These are phyloP conservation scores for Luzula sylvatica DNA, from an alignment of 176 grass and related monocot genomes.

Conservation along the genomic window DNA sequence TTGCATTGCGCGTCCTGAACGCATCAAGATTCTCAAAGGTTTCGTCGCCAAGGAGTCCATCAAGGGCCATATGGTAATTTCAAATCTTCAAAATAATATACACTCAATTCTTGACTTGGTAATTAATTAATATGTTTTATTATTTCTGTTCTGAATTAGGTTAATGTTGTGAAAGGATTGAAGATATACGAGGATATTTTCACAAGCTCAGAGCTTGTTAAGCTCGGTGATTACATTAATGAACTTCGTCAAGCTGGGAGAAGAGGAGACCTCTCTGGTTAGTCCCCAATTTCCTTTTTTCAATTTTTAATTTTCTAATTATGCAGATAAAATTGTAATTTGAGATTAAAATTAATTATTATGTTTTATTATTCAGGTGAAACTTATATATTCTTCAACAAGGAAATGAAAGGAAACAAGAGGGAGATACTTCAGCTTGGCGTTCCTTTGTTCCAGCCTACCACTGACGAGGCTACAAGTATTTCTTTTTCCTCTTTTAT, in stretches of 20 bases:
- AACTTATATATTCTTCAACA: constrained; percentile 98
- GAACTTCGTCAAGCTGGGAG: constrained; percentile 87
- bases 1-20: constrained; percentile 52
- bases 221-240: constrained; percentile 64
- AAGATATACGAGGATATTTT: constrained; percentile 96
- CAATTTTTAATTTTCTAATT: neutral
- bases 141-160: constrained; percentile 39
- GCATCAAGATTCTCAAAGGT: constrained; percentile 95
- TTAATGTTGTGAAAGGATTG: constrained; percentile 94
- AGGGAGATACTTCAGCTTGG: constrained; percentile 97
- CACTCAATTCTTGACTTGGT: no score
- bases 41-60: constrained; percentile 93
- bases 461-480: constrained; percentile 85
- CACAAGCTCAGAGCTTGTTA: constrained; percentile 68
- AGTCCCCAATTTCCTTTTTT: constrained; percentile 19
- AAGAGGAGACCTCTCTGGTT: constrained; percentile 92
- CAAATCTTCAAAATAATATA: constrained; percentile 43
- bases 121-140: neutral
- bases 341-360: neutral
- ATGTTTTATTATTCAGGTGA: constrained; percentile 46
- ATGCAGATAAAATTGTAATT: neutral
- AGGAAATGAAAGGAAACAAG: constrained; percentile 94
- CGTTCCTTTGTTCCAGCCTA: constrained; percentile 79
- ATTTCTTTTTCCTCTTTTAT: constrained; percentile 30
- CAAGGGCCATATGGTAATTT: constrained; percentile 96